phyloP scores from a whole-genome alignment of 495 filamentous ascomycete genomes.

The Parmelia sp. region DNA sequence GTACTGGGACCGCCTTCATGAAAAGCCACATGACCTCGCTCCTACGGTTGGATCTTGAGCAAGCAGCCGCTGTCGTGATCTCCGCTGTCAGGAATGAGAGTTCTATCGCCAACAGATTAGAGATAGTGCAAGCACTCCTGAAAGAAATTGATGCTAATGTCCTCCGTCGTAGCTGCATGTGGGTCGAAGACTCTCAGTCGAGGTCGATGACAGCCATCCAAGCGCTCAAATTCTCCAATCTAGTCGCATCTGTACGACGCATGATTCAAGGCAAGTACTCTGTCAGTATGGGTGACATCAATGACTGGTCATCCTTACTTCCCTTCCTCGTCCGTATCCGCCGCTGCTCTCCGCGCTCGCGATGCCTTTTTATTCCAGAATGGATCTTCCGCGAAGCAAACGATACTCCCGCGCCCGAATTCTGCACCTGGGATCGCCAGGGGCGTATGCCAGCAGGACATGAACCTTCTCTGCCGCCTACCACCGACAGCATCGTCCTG shows the following conservation, averaged over 20 bases:
- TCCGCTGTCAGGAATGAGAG: conserved; percentile 11
- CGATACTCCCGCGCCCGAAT: neutral
- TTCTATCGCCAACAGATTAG: neutral
- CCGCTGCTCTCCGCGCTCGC: neutral
- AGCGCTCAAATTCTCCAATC: neutral
- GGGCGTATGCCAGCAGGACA: neutral
- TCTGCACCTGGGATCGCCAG: conserved; percentile 2
- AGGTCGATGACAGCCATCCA: neutral
- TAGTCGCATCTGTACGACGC: neutral
- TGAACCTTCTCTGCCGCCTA: neutral
- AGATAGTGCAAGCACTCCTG: conserved; percentile 2
- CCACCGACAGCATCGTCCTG: conserved; percentile 1
- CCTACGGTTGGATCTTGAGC: conserved; percentile 10
- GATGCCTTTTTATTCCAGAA: conserved; percentile 12
- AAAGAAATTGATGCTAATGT: neutral
- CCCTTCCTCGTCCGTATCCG: conserved; percentile 3
- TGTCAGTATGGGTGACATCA: neutral
- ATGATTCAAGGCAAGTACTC: neutral
- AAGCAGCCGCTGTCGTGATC: conserved; percentile 14
- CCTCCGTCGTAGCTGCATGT: conserved; percentile 10
- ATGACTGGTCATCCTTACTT: conserved; percentile 7
- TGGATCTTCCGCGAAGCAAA: conserved; percentile 10
- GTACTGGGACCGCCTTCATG: conserved; percentile 6
- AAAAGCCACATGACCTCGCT: neutral
- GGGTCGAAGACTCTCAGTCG: neutral